A percentile compares a stretch with the other conserved stretches of the same genome.
These are phyloP conservation scores for Gastrodia elata DNA, from an alignment of 106 monocot species.

Conservation along the genomic window DNA sequence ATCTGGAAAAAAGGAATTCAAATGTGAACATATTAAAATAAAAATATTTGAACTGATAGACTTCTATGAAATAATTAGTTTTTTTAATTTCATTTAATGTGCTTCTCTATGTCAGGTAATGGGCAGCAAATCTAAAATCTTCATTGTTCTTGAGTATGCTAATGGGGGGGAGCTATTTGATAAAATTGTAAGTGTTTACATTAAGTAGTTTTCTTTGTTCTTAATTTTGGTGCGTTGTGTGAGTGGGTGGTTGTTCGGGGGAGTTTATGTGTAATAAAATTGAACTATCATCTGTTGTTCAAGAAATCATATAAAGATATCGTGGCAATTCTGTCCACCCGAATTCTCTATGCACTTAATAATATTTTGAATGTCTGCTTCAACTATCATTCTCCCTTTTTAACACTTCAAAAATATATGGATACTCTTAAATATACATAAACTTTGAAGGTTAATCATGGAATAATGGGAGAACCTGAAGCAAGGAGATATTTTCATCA, in stretches of 20 bases:
- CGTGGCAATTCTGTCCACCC: background rate
- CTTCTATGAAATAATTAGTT: background rate
- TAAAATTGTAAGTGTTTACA: slow-evolving; percentile 59
- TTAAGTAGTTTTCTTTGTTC: background rate
- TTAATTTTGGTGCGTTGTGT: background rate
- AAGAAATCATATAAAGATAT: background rate
- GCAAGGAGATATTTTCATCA: slow-evolving; percentile 80
- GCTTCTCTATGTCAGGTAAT: slow-evolving; percentile 45
- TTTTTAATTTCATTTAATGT: background rate
- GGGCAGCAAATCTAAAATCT: slow-evolving; percentile 94
- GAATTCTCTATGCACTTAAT: background rate
- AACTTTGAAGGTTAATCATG: slow-evolving; percentile 48
- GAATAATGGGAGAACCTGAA: slow-evolving; percentile 72
- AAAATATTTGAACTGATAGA: background rate
- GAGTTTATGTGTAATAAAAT: background rate
- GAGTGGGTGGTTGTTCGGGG: background rate
- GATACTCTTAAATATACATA: background rate
- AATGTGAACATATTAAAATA: background rate
- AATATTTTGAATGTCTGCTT: background rate
- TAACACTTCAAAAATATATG: background rate
- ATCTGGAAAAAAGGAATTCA: background rate
- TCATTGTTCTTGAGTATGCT: slow-evolving; percentile 79
- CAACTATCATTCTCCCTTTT: background rate
- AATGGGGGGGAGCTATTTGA: slow-evolving; percentile 88
- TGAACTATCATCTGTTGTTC: background rate